phyloP scores from a whole-genome alignment of 192 early-diverging fungal species.

The Piromyces finnis region DNA sequence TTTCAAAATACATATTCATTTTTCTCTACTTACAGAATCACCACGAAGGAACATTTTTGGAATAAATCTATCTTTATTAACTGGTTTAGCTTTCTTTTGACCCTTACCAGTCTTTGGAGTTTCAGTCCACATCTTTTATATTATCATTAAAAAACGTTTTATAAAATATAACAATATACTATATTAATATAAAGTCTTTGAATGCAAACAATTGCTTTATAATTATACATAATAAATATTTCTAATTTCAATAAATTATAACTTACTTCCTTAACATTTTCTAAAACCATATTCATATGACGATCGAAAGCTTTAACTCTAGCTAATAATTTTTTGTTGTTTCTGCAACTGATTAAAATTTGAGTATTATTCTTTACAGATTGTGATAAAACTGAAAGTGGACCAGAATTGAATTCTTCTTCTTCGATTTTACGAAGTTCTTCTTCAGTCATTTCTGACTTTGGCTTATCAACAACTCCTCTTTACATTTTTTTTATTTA shows the following conservation, averaged over 20 bases:
- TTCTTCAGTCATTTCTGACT: conserved; percentile 66
- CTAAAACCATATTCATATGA: conserved; percentile 99
- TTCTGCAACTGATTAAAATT: conserved; percentile 88
- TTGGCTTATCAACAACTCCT: conserved; percentile 3
- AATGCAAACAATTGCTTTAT: too few relatives aligned
- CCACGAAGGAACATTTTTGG: conserved; percentile 96
- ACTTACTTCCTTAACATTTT: background rate
- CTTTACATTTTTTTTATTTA: too few relatives aligned
- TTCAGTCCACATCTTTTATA: conserved; percentile 82
- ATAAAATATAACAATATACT: too few relatives aligned
- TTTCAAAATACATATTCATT: too few relatives aligned
- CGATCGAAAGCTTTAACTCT: conserved; percentile 98
- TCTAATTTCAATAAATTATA: background rate
- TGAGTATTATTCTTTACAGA: conserved; percentile 92
- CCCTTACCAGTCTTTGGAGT: conserved; percentile 80
- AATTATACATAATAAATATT: too few relatives aligned
- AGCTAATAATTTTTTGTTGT: conserved; percentile 94
- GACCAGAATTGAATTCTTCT: conserved; percentile 89
- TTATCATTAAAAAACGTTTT: background rate
- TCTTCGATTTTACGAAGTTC: conserved; percentile 82
- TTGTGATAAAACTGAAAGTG: conserved; percentile 81
- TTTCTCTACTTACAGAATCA: conserved; percentile 33
- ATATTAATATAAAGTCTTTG: too few relatives aligned
- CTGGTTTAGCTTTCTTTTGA: conserved; percentile 76
- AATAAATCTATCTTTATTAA: conserved; percentile 97